Conservation (phyloP, 192 early-diverging fungal species). For the Gamsiella multidivaricata region DNA sequence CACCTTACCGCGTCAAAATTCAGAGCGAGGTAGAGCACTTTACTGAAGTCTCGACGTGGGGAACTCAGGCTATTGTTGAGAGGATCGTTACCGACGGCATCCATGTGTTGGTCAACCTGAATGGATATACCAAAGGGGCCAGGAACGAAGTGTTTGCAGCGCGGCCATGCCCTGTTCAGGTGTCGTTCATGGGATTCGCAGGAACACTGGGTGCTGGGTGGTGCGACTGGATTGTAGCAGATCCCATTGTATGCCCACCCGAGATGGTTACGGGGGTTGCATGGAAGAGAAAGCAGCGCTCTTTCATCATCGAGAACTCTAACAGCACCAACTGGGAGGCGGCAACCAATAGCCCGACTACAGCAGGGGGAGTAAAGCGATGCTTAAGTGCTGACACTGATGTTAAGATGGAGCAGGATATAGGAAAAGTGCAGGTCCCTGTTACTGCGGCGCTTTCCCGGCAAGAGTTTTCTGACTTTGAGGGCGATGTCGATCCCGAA, state of each 20-base stretch:
- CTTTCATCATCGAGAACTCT: slow-evolving; percentile 50
- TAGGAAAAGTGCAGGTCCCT: background rate
- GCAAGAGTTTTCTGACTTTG: slow-evolving; percentile 56
- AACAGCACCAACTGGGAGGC: background rate
- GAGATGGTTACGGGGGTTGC: slow-evolving; percentile 70
- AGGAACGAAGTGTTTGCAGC: slow-evolving; percentile 95
- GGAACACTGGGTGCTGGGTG: slow-evolving; percentile 90
- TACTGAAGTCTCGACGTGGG: slow-evolving; percentile 79
- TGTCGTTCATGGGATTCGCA: slow-evolving; percentile 94
- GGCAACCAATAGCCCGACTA: background rate
- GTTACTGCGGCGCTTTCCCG: background rate
- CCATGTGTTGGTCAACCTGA: slow-evolving; percentile 92
- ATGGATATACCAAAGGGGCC: slow-evolving; percentile 97
- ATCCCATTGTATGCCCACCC: slow-evolving; percentile 80
- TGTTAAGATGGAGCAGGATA: slow-evolving; percentile 29
- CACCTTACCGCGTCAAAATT: slow-evolving; percentile 84
- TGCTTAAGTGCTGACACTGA: slow-evolving; percentile 20
- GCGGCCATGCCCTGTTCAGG: slow-evolving; percentile 88
- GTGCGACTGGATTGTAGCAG: slow-evolving; percentile 86
- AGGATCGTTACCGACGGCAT: slow-evolving; percentile 79
- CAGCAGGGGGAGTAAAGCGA: slow-evolving; percentile 22
- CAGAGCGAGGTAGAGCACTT: slow-evolving; percentile 79
- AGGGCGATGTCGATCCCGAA: slow-evolving; percentile 69
- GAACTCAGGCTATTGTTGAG: slow-evolving; percentile 80
- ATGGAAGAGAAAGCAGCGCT: slow-evolving; percentile 60